Conservation (phyloP, 352 stramenopile genomes). For the Elongisporangium undulatum region DNA sequence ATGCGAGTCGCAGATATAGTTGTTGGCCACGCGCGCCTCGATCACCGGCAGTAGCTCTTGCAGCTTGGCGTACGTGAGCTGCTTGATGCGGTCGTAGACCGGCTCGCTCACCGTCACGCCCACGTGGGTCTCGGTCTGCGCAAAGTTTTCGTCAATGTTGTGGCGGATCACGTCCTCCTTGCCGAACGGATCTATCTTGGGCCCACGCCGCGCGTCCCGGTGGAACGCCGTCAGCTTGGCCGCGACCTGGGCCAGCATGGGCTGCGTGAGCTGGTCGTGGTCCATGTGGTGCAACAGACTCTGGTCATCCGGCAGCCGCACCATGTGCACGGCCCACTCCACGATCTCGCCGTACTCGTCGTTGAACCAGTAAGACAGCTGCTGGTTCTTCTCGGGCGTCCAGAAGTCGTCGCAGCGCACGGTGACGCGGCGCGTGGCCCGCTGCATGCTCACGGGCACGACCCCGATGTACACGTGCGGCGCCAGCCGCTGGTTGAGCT, state of each 20-base stretch:
- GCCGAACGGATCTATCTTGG: slow-evolving; percentile 57
- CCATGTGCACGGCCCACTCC: slow-evolving; percentile 76
- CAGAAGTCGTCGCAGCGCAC: slow-evolving; percentile 64
- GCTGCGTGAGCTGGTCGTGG: slow-evolving; percentile 20
- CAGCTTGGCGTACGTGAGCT: slow-evolving; percentile 45
- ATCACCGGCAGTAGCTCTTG: slow-evolving; percentile 35
- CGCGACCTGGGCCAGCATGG: slow-evolving; percentile 34
- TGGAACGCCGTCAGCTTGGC: slow-evolving; percentile 54
- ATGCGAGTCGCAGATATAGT: slow-evolving; percentile 65
- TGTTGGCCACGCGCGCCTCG: slow-evolving; percentile 37
- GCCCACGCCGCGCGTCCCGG: slow-evolving; percentile 37
- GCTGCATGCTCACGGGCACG: slow-evolving; percentile 62
- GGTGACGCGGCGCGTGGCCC: slow-evolving; percentile 37
- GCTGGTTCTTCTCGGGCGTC: slow-evolving; percentile 54
- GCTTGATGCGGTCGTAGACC: slow-evolving; percentile 48
- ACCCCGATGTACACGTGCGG: slow-evolving; percentile 64
- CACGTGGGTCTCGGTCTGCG: slow-evolving; percentile 45
- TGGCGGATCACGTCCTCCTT: slow-evolving; percentile 36
- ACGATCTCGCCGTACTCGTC: slow-evolving; percentile 67
- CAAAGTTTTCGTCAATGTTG: slow-evolving; percentile 78
- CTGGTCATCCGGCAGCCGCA: slow-evolving; percentile 49
- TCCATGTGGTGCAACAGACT: slow-evolving; percentile 41
- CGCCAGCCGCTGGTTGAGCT: slow-evolving; percentile 67
- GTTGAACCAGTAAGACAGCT: slow-evolving; percentile 62
- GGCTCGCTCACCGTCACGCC: slow-evolving; percentile 33